phyloP scores from a whole-genome alignment of 345 rosid species.

The Mallotus nudiflorus region DNA sequence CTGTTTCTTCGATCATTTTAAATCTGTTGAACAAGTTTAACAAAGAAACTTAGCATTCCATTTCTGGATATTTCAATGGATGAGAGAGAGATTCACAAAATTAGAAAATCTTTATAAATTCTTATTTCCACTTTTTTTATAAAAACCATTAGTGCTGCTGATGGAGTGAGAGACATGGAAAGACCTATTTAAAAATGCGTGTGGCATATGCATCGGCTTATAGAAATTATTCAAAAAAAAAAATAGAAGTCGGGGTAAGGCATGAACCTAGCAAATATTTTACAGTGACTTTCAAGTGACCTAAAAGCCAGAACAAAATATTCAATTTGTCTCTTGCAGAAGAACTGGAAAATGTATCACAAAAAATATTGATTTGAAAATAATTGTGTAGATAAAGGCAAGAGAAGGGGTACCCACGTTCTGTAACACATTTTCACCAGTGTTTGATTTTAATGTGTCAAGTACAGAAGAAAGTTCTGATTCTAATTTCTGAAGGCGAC shows the following conservation, averaged over 20 bases:
- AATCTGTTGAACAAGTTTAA: neutral
- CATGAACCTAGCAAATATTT: neutral
- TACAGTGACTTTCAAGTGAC: conserved; percentile 9
- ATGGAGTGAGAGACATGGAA: neutral
- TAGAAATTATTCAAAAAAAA: too few species aligned
- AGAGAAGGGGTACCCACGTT: conserved; percentile 38
- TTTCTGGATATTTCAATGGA: neutral
- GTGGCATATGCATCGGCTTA: neutral
- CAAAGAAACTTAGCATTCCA: neutral
- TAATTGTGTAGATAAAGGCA: conserved; percentile 5
- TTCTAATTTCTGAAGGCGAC: conserved; percentile 67
- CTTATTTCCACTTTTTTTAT: too few species aligned
- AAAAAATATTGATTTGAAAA: neutral
- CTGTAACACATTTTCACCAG: conserved; percentile 38
- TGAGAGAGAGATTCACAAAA: neutral
- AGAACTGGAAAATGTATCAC: neutral
- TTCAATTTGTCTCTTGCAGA: neutral
- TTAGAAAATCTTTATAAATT: too few species aligned
- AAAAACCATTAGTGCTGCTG: neutral
- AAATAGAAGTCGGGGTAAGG: neutral
- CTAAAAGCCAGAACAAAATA: neutral
- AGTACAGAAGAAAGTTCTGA: conserved; percentile 80
- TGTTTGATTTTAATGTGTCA: conserved; percentile 51
- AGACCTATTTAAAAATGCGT: neutral
- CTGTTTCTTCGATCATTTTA: neutral